Evolutionary conservation across 768 basidiomycete species (phyloP).

Genomic region (Dioszegia aurantiaca): DNA sequence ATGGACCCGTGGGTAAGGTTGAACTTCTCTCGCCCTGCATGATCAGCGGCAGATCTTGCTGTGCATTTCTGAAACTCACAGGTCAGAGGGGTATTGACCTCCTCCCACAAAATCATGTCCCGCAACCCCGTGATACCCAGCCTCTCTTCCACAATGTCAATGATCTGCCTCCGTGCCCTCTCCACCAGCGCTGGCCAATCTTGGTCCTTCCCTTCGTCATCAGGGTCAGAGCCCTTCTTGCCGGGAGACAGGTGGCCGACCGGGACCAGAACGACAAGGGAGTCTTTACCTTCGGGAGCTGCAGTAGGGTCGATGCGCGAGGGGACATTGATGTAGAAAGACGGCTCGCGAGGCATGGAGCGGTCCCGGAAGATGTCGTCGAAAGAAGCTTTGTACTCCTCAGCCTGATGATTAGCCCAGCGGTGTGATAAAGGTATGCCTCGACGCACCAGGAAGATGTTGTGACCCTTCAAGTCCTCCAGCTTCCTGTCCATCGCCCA

Average conservation of each 20-base stretch:
- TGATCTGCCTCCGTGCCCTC: conserved; percentile 47
- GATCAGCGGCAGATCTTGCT: neutral
- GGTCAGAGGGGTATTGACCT: conserved; percentile 53
- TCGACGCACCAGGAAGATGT: conserved; percentile 52
- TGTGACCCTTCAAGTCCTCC: conserved; percentile 53
- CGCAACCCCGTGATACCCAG: conserved; percentile 47
- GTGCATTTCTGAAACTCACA: conserved; percentile 34
- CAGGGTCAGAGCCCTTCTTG: conserved; percentile 15
- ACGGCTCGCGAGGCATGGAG: conserved; percentile 54
- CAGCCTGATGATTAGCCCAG: conserved; percentile 42
- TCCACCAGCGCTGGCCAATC: conserved; percentile 50
- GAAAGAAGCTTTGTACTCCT: conserved; percentile 55
- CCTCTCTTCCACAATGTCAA: conserved; percentile 44
- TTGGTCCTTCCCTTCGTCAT: conserved; percentile 29
- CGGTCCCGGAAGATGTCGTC: conserved; percentile 55
- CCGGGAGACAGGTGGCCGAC: conserved; percentile 51
- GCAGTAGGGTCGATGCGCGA: conserved; percentile 53
- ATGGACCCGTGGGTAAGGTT: conserved; percentile 56
- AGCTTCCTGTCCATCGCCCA: conserved; percentile 54
- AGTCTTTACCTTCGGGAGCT: conserved; percentile 54
- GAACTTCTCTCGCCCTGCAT: conserved; percentile 53
- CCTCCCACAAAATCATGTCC: conserved; percentile 53
- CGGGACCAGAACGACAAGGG: conserved; percentile 54
- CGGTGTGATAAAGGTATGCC: neutral
- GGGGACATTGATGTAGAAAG: conserved; percentile 56